Evolutionary conservation across 176 grass and related monocot species (phyloP).

Genomic region (Canna indica): DNA sequence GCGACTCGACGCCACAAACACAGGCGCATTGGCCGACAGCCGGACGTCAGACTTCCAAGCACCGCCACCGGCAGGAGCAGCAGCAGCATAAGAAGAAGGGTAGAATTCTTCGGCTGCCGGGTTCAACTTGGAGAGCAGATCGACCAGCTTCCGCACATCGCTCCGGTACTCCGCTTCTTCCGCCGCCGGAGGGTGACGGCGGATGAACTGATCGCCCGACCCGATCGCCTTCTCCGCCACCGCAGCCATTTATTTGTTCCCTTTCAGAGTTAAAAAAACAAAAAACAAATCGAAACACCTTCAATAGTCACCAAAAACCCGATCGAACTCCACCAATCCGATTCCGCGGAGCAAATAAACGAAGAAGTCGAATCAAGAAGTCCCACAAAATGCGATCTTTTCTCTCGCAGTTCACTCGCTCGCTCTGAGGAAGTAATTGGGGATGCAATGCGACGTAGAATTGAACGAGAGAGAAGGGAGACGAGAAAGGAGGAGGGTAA

Average conservation of each 20-base stretch:
- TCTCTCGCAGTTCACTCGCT: background rate
- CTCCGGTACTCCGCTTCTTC: conserved; percentile 34
- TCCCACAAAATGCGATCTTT: background rate
- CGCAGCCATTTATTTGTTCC: conserved; percentile 47
- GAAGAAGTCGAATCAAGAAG: background rate
- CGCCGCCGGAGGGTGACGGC: background rate
- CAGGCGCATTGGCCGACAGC: conserved; percentile 76
- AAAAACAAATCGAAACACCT: background rate
- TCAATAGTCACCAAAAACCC: background rate
- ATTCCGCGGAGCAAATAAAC: background rate
- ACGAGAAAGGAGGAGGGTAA: background rate
- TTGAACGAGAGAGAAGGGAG: background rate
- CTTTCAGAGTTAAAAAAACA: background rate
- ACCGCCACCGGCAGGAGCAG: background rate
- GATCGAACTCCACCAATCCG: no score
- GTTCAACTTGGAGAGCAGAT: conserved; percentile 7
- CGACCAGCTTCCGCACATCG: conserved; percentile 6
- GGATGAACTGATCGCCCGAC: conserved; percentile 3
- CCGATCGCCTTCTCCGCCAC: conserved; percentile 43
- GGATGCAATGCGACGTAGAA: background rate
- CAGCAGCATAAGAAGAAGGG: background rate
- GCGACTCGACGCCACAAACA: conserved; percentile 38
- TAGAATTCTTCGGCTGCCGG: conserved; percentile 5
- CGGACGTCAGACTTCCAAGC: conserved; percentile 18
- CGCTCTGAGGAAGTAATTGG: background rate